phyloP scores from a whole-genome alignment of 768 basidiomycete species.

The Pleurotus eryngii region DNA sequence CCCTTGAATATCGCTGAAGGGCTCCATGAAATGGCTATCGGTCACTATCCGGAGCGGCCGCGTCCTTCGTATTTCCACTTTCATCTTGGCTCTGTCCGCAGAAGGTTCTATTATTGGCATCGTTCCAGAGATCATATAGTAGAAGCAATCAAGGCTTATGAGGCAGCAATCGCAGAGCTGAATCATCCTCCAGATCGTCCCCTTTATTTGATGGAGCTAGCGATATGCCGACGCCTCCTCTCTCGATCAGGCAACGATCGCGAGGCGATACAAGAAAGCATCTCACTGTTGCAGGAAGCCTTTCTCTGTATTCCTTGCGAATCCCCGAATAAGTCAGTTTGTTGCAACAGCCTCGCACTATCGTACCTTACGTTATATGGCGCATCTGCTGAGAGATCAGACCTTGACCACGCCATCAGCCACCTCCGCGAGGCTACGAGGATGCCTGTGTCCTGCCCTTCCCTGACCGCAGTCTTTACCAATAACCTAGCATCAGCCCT shows the following conservation, averaged over 20 bases:
- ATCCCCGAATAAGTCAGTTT: not conserved
- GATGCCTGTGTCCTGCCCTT: not conserved
- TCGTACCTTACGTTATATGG: not conserved
- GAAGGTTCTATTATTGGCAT: not conserved
- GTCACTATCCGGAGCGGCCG: not conserved
- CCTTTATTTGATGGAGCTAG: not conserved
- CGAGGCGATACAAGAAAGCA: not conserved
- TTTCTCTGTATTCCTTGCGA: not conserved
- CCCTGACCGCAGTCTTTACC: not conserved
- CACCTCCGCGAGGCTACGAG: not conserved
- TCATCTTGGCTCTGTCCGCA: not conserved
- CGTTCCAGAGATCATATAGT: not conserved
- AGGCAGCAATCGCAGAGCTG: not conserved
- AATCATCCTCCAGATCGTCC: not conserved
- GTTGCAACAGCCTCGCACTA: not conserved
- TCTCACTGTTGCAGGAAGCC: not conserved
- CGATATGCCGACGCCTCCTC: not conserved
- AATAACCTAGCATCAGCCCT: constrained; percentile 8
- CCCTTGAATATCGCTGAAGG: not conserved
- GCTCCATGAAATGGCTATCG: not conserved
- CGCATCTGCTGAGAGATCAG: not conserved
- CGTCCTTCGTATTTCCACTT: not conserved
- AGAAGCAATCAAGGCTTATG: not conserved
- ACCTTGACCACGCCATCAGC: constrained; percentile 7
- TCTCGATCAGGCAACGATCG: too few relatives aligned